Conservation (phyloP, 2,329 filamentous ascomycete species). For the Canariomyces notabilis region DNA sequence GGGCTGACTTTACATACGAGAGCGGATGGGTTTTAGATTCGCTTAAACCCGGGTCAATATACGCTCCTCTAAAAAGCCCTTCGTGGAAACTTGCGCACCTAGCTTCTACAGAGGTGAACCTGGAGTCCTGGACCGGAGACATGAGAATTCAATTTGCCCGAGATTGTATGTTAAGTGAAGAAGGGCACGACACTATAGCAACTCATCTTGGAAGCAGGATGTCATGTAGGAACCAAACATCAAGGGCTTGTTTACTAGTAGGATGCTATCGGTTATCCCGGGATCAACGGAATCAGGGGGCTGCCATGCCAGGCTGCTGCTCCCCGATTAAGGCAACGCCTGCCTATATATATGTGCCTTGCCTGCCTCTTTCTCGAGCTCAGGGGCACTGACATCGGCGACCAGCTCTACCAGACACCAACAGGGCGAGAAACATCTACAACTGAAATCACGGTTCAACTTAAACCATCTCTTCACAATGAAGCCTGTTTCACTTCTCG, state of each 20-base stretch:
- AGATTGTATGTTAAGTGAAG: not conserved
- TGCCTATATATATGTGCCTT: not conserved
- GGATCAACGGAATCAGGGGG: not conserved
- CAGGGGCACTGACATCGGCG: not conserved
- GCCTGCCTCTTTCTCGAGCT: not conserved
- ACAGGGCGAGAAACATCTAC: not conserved
- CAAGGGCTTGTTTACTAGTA: not conserved
- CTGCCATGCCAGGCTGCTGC: not conserved
- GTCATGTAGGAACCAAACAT: not conserved
- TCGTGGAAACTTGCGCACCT: no score
- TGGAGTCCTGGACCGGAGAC: not conserved
- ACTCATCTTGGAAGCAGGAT: not conserved
- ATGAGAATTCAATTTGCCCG: not conserved
- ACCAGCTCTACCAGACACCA: not conserved
- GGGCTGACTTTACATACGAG: not conserved
- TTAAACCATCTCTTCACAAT: not conserved
- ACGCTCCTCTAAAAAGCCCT: not conserved
- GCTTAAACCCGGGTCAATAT: not conserved
- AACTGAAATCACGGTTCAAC: not conserved
- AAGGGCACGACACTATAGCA: not conserved
- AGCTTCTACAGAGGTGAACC: no score
- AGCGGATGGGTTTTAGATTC: not conserved
- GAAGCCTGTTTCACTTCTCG: constrained; percentile 8
- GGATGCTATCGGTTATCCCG: not conserved
- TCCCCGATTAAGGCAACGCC: not conserved